These are phyloP conservation scores for Yamadazyma pseudoaaseri DNA, from an alignment of 1,139 yeast genomes.

Conservation along the genomic window DNA sequence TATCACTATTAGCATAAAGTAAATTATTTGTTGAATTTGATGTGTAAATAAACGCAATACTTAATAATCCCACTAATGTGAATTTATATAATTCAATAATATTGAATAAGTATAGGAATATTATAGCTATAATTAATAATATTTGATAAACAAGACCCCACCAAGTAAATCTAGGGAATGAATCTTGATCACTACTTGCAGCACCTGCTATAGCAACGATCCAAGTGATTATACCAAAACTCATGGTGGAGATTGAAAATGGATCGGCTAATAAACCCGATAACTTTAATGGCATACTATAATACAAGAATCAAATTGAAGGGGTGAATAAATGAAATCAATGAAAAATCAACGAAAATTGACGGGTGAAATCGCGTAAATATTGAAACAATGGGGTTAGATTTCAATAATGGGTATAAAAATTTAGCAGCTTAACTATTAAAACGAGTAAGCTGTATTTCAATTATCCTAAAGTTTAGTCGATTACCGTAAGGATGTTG, in stretches of 20 bases:
- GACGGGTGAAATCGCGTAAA: background rate
- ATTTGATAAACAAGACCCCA: slow-evolving; percentile 94
- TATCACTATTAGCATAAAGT: slow-evolving; percentile 57
- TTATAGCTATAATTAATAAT: slow-evolving; percentile 52
- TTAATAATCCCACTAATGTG: slow-evolving; percentile 55
- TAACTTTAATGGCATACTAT: slow-evolving; percentile 37
- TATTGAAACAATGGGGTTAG: background rate
- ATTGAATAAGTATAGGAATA: slow-evolving; percentile 64
- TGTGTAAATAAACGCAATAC: slow-evolving; percentile 74
- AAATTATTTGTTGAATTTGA: slow-evolving; percentile 80
- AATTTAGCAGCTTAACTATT: no score
- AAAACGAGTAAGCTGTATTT: no score
- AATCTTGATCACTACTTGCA: slow-evolving; percentile 30
- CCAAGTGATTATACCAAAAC: slow-evolving; percentile 72
- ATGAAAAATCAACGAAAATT: no score
- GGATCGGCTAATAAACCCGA: slow-evolving; percentile 66
- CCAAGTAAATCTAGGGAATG: slow-evolving; percentile 87
- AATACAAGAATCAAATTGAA: slow-evolving; percentile 1
- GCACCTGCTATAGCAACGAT: slow-evolving; percentile 84
- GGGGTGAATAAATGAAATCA: no score
- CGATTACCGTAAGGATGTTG: background rate
- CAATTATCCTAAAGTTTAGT: no score
- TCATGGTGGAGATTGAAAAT: slow-evolving; percentile 65
- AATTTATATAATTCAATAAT: slow-evolving; percentile 70
- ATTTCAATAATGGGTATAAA: no score